Evolutionary conservation across 1,139 yeast species (phyloP).

Genomic region (Kazachstania sp.): DNA sequence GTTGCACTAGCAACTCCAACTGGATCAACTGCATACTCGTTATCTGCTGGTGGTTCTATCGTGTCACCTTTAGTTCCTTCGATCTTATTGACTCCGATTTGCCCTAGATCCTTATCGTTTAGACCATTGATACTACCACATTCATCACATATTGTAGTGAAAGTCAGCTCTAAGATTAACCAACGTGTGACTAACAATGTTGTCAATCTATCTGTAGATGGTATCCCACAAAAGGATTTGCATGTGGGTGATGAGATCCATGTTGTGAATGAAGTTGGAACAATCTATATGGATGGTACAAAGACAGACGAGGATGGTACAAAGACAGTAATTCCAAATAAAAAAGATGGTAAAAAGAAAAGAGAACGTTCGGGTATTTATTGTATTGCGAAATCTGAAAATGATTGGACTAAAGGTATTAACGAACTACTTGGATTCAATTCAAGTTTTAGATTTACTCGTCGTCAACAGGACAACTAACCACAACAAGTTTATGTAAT

Average conservation of each 20-base stretch:
- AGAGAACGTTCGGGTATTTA: conserved; percentile 57
- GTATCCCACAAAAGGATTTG: conserved; percentile 61
- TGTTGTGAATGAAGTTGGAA: conserved; percentile 52
- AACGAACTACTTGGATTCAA: conserved; percentile 86
- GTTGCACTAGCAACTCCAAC: conserved; percentile 82
- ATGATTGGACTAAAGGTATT: conserved; percentile 87
- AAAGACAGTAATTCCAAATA: conserved; percentile 1
- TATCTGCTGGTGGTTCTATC: conserved; percentile 86
- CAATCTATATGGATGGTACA: conserved; percentile 43
- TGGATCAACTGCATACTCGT: conserved; percentile 89
- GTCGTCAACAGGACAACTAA: conserved; percentile 10
- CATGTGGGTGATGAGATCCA: conserved; percentile 73
- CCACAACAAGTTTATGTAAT: not conserved
- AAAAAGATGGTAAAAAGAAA: conserved; percentile 9
- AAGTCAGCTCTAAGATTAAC: conserved; percentile 39
- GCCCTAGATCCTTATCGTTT: conserved; percentile 81
- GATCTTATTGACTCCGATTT: conserved; percentile 76
- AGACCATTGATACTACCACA: conserved; percentile 78
- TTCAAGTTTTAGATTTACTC: conserved; percentile 51
- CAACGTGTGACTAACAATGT: conserved; percentile 31
- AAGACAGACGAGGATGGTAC: conserved; percentile 4
- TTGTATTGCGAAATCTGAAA: conserved; percentile 74
- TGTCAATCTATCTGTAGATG: conserved; percentile 67
- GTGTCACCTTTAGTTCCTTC: conserved; percentile 85
- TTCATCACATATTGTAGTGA: conserved; percentile 57